Evolutionary conservation across 1,284 basidiomycete species (phyloP).

Genomic region (Schizophyllum commune): DNA sequence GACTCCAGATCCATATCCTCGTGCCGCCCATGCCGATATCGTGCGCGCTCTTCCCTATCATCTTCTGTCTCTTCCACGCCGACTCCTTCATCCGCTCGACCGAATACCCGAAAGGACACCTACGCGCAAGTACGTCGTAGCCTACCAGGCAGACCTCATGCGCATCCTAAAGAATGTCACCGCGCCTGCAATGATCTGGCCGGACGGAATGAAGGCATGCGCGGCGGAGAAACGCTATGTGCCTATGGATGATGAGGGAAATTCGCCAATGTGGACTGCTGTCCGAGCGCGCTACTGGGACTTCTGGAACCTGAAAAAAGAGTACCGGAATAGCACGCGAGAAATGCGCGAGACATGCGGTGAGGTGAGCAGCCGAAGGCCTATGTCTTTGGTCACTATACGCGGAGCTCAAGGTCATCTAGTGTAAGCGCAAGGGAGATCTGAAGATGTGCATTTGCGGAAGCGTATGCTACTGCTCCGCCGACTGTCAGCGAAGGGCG

Average conservation of each 20-base stretch:
- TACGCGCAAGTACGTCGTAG: not conserved
- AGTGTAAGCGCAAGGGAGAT: not conserved
- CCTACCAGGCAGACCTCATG: not conserved
- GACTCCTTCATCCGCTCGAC: too few species aligned
- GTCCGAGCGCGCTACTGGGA: not conserved
- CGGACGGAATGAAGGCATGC: not conserved
- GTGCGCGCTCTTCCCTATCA: not conserved
- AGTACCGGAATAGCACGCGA: not conserved
- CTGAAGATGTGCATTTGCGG: not conserved
- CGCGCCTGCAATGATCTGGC: not conserved
- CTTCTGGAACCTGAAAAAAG: not conserved
- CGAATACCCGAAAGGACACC: too few species aligned
- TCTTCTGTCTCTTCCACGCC: not conserved
- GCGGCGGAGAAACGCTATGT: not conserved
- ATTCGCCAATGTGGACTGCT: not conserved
- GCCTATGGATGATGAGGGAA: not conserved
- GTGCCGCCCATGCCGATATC: not conserved
- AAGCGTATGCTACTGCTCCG: not conserved
- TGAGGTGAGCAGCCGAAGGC: not conserved
- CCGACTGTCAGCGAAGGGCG: not conserved
- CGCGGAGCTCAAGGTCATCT: not conserved
- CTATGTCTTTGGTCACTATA: not conserved
- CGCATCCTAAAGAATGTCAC: not conserved
- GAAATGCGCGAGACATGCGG: not conserved
- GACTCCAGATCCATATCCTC: not conserved